phyloP scores from a whole-genome alignment of 139 green algal genomes.

The Chlamydomonas incerta region DNA sequence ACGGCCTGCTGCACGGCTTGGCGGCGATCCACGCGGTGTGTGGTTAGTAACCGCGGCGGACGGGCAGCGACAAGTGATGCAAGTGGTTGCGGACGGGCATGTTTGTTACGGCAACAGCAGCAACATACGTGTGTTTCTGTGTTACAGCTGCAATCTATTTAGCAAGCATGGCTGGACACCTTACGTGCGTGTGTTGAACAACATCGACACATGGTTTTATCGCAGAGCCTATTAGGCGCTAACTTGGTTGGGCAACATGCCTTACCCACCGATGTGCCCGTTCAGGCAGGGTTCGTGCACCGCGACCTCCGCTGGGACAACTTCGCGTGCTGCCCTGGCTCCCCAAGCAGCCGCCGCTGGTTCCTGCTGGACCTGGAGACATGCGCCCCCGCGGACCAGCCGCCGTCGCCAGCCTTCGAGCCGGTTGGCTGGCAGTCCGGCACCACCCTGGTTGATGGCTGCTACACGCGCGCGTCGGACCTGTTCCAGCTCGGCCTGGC shows the following conservation, averaged over 20 bases:
- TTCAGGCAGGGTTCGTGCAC: conserved; percentile 31
- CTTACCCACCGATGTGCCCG: neutral
- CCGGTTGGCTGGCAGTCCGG: conserved; percentile 15
- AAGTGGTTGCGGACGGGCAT: no score
- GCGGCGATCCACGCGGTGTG: conserved; percentile 12
- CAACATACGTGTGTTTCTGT: no score
- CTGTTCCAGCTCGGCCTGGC: conserved; percentile 14
- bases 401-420: neutral
- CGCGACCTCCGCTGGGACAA: conserved; percentile 36
- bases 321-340: conserved; percentile 22
- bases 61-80: neutral
- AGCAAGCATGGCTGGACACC: neutral
- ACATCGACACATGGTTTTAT: no score
- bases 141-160: neutral
- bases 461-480: conserved; percentile 22
- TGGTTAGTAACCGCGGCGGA: neutral
- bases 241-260: no score
- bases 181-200: no score
- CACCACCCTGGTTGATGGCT: conserved; percentile 23
- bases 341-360: conserved; percentile 18
- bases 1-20: conserved; percentile 16
- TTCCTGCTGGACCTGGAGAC: conserved; percentile 33
- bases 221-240: no score
- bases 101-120: no score
- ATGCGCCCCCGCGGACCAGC: conserved; percentile 23